These are phyloP conservation scores for Thraustochytrium striatum DNA, from an alignment of 352 stramenopile species.

Conservation along the genomic window DNA sequence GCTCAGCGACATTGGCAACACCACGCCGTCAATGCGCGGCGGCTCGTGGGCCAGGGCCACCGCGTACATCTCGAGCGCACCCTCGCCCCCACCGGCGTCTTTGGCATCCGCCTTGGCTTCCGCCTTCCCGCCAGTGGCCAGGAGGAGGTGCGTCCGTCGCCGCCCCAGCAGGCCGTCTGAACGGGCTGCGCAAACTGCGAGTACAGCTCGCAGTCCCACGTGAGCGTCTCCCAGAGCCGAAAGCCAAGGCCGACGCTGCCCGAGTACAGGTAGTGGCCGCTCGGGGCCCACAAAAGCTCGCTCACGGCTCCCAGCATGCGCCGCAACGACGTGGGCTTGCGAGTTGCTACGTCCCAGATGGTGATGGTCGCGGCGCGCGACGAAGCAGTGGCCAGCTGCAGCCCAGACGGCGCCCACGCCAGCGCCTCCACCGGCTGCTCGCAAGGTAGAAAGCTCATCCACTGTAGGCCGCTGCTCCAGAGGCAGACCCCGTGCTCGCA, in stretches of 20 bases:
- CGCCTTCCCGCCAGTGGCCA: neutral
- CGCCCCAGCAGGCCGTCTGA: neutral
- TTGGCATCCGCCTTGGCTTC: neutral
- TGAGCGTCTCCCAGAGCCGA: conserved; percentile 29
- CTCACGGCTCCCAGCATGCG: neutral
- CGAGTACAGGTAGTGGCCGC: conserved; percentile 8
- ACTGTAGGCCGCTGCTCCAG: conserved; percentile 12
- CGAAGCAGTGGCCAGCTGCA: neutral
- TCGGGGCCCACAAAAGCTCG: conserved; percentile 13
- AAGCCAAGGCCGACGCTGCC: conserved; percentile 14
- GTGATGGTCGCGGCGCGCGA: neutral
- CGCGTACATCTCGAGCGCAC: neutral
- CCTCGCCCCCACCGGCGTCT: neutral
- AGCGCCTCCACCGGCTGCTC: neutral
- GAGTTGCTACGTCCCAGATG: conserved; percentile 29
- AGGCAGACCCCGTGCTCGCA: conserved; percentile 12
- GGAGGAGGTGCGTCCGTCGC: neutral
- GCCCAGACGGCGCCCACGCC: conserved; percentile 21
- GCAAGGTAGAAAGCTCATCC: neutral
- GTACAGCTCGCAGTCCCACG: conserved; percentile 30
- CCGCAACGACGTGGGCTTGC: neutral
- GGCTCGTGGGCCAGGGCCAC: conserved; percentile 20
- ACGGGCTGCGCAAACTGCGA: conserved; percentile 26
- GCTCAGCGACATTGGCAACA: conserved; percentile 3
- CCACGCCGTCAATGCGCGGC: neutral